Percentiles rank a stretch among this genome's conserved stretches.
Conservation (phyloP, 2,329 filamentous ascomycete genomes). For the Fusarium illudens region DNA sequence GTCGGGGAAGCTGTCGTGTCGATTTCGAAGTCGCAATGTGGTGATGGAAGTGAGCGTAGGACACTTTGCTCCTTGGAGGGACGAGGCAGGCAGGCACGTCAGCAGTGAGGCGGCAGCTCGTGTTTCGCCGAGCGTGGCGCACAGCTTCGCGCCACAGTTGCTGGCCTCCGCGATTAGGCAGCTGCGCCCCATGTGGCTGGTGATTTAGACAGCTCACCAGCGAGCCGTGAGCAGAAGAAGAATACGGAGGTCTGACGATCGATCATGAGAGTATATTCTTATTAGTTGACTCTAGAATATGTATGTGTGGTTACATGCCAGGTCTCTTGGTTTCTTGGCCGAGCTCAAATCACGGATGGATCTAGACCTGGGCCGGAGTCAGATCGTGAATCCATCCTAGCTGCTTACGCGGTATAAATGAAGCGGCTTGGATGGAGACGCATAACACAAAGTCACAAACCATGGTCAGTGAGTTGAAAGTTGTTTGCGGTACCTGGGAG, state of each 20-base stretch:
- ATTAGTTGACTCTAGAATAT: background rate
- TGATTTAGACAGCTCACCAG: background rate
- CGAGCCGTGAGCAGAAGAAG: too few species aligned
- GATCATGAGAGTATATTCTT: background rate
- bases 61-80: constrained; percentile 38
- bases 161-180: constrained; percentile 18
- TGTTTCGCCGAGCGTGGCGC: constrained; percentile 36
- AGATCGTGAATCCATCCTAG: background rate
- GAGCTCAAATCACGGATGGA: background rate
- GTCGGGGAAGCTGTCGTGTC: constrained; percentile 14
- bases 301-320: background rate
- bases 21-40: constrained; percentile 14
- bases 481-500: background rate
- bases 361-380: background rate
- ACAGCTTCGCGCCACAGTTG: constrained; percentile 38
- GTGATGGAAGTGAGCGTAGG: constrained; percentile 29
- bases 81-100: constrained; percentile 33
- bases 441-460: background rate
- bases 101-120: constrained; percentile 40
- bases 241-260: background rate
- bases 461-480: background rate
- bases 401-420: background rate
- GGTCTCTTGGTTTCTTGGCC: background rate
- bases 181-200: background rate
- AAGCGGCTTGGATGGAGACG: background rate